Base-by-base conservation (phyloP, 192 early-diverging fungal genomes). In the Geosiphon pyriformis region DNA sequence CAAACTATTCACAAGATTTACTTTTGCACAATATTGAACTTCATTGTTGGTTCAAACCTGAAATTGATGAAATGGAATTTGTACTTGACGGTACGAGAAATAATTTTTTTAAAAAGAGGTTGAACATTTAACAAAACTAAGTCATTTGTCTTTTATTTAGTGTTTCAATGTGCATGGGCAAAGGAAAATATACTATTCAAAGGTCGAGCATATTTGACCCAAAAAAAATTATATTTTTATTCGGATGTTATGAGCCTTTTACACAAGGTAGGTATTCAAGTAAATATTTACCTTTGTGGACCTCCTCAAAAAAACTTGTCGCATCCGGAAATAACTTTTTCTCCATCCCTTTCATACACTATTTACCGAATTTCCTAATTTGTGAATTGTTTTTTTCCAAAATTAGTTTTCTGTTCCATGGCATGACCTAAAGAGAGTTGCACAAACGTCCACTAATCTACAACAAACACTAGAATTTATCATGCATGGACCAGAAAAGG, bases 151-250 rank as follows among this genome's bases (percentile, higher is more conserved):
- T 55, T 81, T 30, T 72, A 78, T n/a, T n/a, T 62, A 75, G 25
- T 69, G 18, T 61, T 55, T 56, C n/a, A 32, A 29, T 29, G 68
- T 33, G 59, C 42, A 2, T 58, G 54, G 67, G 32, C 25, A 53
- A 32, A 4, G 18, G 17, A 70, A 47, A 76, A 78, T 10, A 76
- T 78, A 32, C 62, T 61, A 23, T 70, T 84, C 17, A 80, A 75
- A 25, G 86, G 86, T 0, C 72, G 69, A 32, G 64, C 78, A 42
- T 88, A 78, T 60, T 26, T 88, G 7, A 87, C 85, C 0, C 87
- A 88, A 64, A 73, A 78, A 32, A 75, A 74, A 20, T 46, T 88
- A 7, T 88, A 85, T 63, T 88, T 88, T 53, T 80, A 87, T 63
- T 87, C 82, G 30, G 81, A 70, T 35, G 76, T 87, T 31, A 78